A percentile compares a stretch with the other conserved stretches of the same genome.
Evolutionary conservation across 257 asterid genomes (phyloP).

Genomic region (Echium plantagineum): DNA sequence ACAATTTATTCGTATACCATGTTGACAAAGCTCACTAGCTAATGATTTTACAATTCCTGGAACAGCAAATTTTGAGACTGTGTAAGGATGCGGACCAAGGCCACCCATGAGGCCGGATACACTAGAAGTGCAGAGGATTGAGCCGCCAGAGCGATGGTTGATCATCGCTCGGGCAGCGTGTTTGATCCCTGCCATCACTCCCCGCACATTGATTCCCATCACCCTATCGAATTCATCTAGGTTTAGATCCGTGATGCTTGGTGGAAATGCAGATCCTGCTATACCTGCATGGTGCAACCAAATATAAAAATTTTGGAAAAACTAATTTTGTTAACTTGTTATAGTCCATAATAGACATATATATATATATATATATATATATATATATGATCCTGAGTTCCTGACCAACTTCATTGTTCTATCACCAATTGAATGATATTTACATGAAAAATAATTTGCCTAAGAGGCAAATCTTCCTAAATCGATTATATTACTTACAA

Average conservation of each 20-base stretch:
- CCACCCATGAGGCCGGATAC: conserved; percentile 12
- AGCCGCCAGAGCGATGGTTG: conserved; percentile 15
- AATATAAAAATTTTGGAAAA: too few relatives aligned
- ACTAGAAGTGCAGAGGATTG: conserved; percentile 25
- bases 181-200: conserved; percentile 27
- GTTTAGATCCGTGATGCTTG: conserved; percentile 12
- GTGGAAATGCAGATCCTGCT: neutral
- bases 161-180: conserved; percentile 39
- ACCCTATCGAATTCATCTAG: conserved; percentile 14
- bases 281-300: neutral
- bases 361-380: too few relatives aligned
- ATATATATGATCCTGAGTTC: too few relatives aligned
- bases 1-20: conserved; percentile 33
- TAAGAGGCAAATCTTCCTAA: too few relatives aligned
- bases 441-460: too few relatives aligned
- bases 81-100: conserved; percentile 15
- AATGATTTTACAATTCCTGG: conserved; percentile 18
- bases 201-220: conserved; percentile 17
- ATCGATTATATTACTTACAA: too few relatives aligned
- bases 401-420: too few relatives aligned
- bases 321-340: too few relatives aligned
- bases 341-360: too few relatives aligned
- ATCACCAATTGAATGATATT: too few relatives aligned
- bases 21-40: conserved; percentile 20
- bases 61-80: conserved; percentile 24